A percentile compares a stretch with the other conserved stretches of the same genome.
Evolutionary conservation across 345 rosid genomes (phyloP).

Genomic region (Kandelia obovata): DNA sequence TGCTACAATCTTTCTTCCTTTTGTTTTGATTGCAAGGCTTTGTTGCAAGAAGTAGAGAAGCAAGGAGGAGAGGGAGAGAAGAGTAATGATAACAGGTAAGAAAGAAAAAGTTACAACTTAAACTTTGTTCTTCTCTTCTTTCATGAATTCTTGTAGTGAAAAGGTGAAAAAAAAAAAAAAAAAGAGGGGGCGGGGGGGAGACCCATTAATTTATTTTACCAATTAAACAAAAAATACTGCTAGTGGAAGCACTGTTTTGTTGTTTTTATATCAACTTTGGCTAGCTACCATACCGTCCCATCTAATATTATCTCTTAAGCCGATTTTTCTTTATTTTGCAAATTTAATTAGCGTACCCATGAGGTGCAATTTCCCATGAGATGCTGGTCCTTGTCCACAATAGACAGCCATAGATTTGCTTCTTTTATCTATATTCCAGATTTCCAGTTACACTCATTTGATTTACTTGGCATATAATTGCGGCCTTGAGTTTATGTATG

Average conservation of each 20-base stretch:
- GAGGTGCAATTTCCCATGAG: conserved; percentile 84
- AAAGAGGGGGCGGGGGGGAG: conserved; percentile 7
- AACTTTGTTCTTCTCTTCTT: conserved; percentile 28
- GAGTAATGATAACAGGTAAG: conserved; percentile 56
- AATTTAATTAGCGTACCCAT: conserved; percentile 40
- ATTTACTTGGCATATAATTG: not conserved
- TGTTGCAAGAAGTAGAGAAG: conserved; percentile 15
- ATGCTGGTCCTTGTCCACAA: conserved; percentile 61
- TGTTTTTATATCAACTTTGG: conserved; percentile 50
- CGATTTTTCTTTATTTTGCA: conserved; percentile 23
- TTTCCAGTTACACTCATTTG: not conserved
- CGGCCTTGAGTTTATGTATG: conserved; percentile 8
- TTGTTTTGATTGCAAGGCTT: conserved; percentile 26
- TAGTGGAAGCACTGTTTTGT: conserved; percentile 45
- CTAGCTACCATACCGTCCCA: conserved; percentile 48
- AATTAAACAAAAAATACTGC: conserved; percentile 30
- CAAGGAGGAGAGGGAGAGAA: conserved; percentile 20
- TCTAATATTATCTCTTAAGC: conserved; percentile 34
- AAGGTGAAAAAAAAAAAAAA: conserved; percentile 28
- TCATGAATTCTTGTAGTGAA: conserved; percentile 37
- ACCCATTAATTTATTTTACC: conserved; percentile 31
- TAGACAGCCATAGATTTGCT: conserved; percentile 20
- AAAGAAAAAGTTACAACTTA: conserved; percentile 22
- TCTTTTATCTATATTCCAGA: conserved; percentile 23
- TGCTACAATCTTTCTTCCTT: not conserved